phyloP scores from a whole-genome alignment of 306 rosid genomes.

The Cucurbita moschata region DNA sequence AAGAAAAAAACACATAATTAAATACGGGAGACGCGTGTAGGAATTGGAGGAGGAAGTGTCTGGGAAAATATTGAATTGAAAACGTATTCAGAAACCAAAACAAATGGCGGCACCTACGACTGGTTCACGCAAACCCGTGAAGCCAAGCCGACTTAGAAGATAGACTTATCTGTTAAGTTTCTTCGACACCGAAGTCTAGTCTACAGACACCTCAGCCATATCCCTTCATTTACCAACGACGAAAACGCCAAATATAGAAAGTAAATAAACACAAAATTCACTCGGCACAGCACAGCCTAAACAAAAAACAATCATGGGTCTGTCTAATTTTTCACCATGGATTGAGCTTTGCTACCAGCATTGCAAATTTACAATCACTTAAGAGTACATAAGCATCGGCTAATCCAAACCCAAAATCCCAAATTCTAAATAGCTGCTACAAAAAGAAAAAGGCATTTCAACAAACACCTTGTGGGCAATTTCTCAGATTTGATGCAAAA shows the following conservation, averaged over 20 bases:
- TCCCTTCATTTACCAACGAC: slow-evolving; percentile 5
- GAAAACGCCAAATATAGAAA: not conserved
- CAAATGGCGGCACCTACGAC: slow-evolving; percentile 4
- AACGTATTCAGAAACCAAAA: not conserved
- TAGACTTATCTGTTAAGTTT: not conserved
- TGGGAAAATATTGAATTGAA: not conserved
- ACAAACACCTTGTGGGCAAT: not conserved
- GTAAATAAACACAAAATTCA: slow-evolving; percentile 4
- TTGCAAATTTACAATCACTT: not conserved
- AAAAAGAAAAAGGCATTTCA: not conserved
- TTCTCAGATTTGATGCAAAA: not conserved
- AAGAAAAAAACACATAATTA: not conserved
- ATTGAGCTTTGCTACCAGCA: not conserved
- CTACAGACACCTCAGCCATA: slow-evolving; percentile 1
- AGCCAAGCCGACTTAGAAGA: not conserved
- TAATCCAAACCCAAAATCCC: not conserved
- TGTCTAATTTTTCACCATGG: not conserved
- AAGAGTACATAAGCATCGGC: not conserved
- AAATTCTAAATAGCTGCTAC: not conserved
- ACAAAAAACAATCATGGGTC: not conserved
- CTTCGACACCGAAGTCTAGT: not conserved
- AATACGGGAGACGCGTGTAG: not conserved
- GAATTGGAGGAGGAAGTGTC: not conserved
- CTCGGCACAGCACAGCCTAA: not conserved
- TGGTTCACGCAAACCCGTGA: not conserved